These are phyloP conservation scores for Fusarium chaquense DNA, from an alignment of 2,329 filamentous ascomycete species.

Conservation along the genomic window DNA sequence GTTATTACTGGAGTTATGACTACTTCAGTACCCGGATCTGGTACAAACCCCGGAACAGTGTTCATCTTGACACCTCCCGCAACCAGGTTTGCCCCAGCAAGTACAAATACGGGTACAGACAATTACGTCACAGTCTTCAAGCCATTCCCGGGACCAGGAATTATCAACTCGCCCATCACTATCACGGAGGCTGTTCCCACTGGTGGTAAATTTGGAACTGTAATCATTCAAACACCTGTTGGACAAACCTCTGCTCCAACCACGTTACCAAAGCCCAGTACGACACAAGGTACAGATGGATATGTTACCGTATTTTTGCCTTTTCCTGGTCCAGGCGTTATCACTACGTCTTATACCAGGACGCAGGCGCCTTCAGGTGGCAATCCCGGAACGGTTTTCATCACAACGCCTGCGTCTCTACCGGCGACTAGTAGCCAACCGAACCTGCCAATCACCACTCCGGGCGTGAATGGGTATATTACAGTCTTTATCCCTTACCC, in stretches of 20 bases:
- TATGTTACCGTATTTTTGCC: constrained; percentile 15
- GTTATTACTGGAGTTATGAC: constrained; percentile 29
- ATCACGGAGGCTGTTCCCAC: constrained; percentile 17
- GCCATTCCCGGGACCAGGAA: constrained; percentile 32
- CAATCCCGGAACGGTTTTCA: no score
- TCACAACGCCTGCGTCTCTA: no score
- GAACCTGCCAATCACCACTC: constrained; percentile 20
- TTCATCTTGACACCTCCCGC: constrained; percentile 29
- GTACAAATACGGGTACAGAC: constrained; percentile 20
- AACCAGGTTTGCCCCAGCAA: constrained; percentile 8
- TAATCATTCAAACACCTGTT: constrained; percentile 27
- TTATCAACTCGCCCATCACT: constrained; percentile 29
- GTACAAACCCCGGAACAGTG: constrained; percentile 27
- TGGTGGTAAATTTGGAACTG: constrained; percentile 22
- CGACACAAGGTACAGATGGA: constrained; percentile 9
- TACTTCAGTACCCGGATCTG: constrained; percentile 20
- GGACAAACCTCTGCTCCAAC: background rate
- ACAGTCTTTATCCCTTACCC: constrained; percentile 26
- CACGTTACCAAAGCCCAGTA: background rate
- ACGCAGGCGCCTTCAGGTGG: no score
- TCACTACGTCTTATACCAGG: no score
- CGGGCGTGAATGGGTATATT: constrained; percentile 22
- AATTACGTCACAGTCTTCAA: constrained; percentile 29
- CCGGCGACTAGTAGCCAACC: constrained; percentile 3
- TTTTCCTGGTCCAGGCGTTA: constrained; percentile 19